Evolutionary conservation across 768 basidiomycete genomes (phyloP), one percentile per base, ranked within the genome.

Genomic region (Tricholoma terreum): DNA sequence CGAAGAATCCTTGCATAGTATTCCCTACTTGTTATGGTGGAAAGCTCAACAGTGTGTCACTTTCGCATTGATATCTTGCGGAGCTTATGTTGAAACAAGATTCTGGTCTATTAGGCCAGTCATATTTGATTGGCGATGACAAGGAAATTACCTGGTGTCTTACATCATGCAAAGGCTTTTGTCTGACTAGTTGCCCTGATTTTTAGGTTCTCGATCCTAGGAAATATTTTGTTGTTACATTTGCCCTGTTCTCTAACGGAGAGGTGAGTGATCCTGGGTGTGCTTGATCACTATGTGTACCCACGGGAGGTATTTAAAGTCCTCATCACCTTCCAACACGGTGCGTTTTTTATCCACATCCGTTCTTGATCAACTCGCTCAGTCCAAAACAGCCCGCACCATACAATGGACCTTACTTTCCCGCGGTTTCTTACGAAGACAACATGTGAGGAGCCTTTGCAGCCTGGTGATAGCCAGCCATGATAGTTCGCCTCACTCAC

Each of bases 291-390:
- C 54, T 27, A 27, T 46, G 11, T 54, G 42, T 24, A 35, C 51
- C 62, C 14, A 59, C 30, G 45, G 14, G 19, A 52, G 33, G 49
- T 8, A 51, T 43, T 19, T 27, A 6, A 34, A 84, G 82, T 84
- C 83, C 0, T 84, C 83, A 17, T 84, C 84, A 34, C 83, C 84
- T 30, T 84, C 83, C 0, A 84, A 84, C 65, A 84, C 84, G 58
- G 82, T 83, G 57, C 66, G 30, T 60, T 30, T n/a, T 4, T 27
- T 21, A 11, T 7, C 27, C 52, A 21, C 21, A 42, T 34, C 21
- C 42, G 3, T 24, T 4, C n/a, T n/a, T n/a, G n/a, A 4, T 43
- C 45, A 45, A 34, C 30, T 3, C 15, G 56, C 49, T 12, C 11
- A 33, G 49, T 34, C 21, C 22, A 12, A 46, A 22, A 24, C 45